Conservation (phyloP, 148 eudicot genomes). For the Chenopodium album region DNA sequence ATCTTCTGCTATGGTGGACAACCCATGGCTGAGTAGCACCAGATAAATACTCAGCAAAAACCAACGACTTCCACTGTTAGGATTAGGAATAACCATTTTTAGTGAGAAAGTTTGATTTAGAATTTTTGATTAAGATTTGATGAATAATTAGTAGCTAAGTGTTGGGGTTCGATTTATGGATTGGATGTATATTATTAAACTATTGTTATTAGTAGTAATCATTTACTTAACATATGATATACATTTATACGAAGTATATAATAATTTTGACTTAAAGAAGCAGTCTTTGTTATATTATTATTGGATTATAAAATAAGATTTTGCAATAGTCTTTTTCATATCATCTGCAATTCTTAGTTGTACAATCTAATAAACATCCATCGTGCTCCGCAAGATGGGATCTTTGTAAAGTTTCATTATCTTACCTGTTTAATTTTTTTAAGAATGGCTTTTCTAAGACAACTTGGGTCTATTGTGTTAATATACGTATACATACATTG, state of each 20-base stretch:
- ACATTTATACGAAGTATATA: too few relatives aligned
- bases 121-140: not conserved
- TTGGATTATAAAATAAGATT: not conserved
- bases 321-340: not conserved
- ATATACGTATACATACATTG: too few relatives aligned
- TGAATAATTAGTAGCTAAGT: not conserved
- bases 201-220: not conserved
- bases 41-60: not conserved
- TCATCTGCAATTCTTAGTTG: not conserved
- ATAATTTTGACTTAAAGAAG: not conserved
- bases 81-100: not conserved
- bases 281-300: not conserved
- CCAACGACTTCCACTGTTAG: not conserved
- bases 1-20: constrained; percentile 6
- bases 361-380: not conserved
- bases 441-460: too few relatives aligned
- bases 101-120: not conserved
- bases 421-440: too few relatives aligned
- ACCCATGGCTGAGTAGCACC: constrained; percentile 1
- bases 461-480: too few relatives aligned
- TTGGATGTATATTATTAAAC: not conserved
- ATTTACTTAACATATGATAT: not conserved
- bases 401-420: not conserved
- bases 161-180: not conserved
- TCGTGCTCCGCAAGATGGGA: not conserved